Evolutionary conservation across 2,329 filamentous ascomycete genomes (phyloP).

Genomic region (Pestalotiopsis sp.): DNA sequence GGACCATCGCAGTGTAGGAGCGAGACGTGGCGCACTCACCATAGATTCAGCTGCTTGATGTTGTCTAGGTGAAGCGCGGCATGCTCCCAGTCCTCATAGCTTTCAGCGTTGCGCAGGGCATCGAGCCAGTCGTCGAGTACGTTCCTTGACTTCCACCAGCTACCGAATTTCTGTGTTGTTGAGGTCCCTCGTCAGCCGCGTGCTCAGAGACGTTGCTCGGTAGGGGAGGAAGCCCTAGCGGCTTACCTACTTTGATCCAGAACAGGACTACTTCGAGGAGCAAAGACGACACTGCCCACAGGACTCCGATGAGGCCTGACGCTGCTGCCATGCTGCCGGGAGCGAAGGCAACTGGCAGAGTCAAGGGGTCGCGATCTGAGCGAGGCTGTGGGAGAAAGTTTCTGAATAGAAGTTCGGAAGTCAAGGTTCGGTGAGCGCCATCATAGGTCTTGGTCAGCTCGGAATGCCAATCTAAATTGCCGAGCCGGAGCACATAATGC

Average conservation of each 20-base stretch:
- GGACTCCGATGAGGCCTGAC: slow-evolving; percentile 34
- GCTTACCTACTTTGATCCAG: slow-evolving; percentile 57
- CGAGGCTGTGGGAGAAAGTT: neutral
- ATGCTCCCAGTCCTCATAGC: slow-evolving; percentile 85
- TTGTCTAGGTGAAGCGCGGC: slow-evolving; percentile 84
- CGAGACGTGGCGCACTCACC: slow-evolving; percentile 48
- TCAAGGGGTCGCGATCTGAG: neutral
- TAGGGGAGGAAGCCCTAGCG: neutral
- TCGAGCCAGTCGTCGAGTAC: slow-evolving; percentile 68
- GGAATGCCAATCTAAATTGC: neutral
- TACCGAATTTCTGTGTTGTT: slow-evolving; percentile 65
- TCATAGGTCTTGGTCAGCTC: neutral
- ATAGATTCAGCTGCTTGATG: slow-evolving; percentile 77
- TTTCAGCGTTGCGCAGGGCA: slow-evolving; percentile 65
- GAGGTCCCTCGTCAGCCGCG: neutral
- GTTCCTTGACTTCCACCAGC: slow-evolving; percentile 69
- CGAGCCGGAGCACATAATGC: neutral
- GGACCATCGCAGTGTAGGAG: neutral
- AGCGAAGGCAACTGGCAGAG: neutral
- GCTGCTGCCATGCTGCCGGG: slow-evolving; percentile 53
- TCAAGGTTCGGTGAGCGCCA: neutral
- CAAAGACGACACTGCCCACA: slow-evolving; percentile 57
- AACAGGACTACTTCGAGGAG: slow-evolving; percentile 64
- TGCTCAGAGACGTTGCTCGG: neutral
- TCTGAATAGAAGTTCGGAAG: neutral